Base-by-base conservation (phyloP, 1,284 basidiomycete genomes). In the Leccinum proximum region DNA sequence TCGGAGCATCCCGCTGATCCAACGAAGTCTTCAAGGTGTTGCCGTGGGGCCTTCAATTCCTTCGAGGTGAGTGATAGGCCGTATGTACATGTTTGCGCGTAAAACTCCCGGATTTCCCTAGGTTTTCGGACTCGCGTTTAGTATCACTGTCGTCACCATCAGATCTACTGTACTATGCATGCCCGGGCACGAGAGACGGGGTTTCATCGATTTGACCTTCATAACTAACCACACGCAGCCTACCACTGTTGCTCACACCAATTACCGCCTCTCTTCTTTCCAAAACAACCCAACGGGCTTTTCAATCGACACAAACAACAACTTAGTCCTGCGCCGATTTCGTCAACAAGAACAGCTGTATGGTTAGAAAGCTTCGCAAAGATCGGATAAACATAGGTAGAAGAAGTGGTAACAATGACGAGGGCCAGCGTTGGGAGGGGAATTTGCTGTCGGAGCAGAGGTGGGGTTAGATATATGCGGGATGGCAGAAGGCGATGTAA, bases 241-340 rank as follows among this genome's bases (percentile, higher is more conserved):
- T 81, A 0, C 93, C 94, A 22, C 96, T 92, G 0, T 87, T 84
- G 0, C 91, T 89, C 72, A 93, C 94, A 8, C 93, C 81, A 71
- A 97, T 97, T 54, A 98, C 88, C 1, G 96, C 96, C 70, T 98
- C 97, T 62, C 97, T 93, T 63, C 93, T 81, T 0, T 95, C 97
- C 3, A 99, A 85, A 14, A 97, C 84, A 70, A 98, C 87, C 72
- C 93, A 87, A 50, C 82, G 79, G 62, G 84, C 79, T 61, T 84
- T 77, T 84, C 85, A 84, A 73, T 93, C 88, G 84, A 95, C 90
- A 22, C 86, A 85, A 1, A 90, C 91, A 38, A 73, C 97, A 99
- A 1, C 92, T 91, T 5, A 98, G 78, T 0, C 85, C 91, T 57
- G 87, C 88, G 0, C 96, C 96, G 9, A 93, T 84, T 71, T 98